phyloP scores from a whole-genome alignment of 805 yeast genomes.

The Lachancea lanzarotensis region DNA sequence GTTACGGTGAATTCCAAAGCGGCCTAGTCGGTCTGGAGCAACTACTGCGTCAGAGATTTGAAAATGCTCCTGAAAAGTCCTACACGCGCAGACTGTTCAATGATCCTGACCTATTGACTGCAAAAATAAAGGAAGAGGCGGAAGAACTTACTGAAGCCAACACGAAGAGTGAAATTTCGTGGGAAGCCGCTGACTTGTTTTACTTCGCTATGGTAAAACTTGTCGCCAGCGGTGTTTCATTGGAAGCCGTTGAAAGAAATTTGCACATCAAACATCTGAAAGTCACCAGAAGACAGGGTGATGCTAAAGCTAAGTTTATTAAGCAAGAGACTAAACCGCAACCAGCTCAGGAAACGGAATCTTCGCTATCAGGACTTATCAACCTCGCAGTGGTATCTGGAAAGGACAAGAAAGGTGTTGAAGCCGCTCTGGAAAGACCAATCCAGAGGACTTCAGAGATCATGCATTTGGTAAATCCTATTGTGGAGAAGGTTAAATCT shows the following conservation, averaged over 20 bases:
- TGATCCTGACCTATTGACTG: slow-evolving; percentile 67
- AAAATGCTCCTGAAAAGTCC: slow-evolving; percentile 80
- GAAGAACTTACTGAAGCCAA: slow-evolving; percentile 90
- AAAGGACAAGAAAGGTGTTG: slow-evolving; percentile 37
- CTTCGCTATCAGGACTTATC: slow-evolving; percentile 18
- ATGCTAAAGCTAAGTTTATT: slow-evolving; percentile 80
- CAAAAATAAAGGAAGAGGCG: slow-evolving; percentile 92
- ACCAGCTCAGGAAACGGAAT: slow-evolving; percentile 12
- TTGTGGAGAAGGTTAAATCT: slow-evolving; percentile 65
- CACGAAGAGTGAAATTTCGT: slow-evolving; percentile 62
- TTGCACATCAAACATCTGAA: slow-evolving; percentile 77
- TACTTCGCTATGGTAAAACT: slow-evolving; percentile 71
- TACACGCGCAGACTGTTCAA: slow-evolving; percentile 83
- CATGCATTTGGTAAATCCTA: slow-evolving; percentile 88
- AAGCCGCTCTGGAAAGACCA: slow-evolving; percentile 77
- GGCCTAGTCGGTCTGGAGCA: slow-evolving; percentile 64
- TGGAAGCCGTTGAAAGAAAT: slow-evolving; percentile 77
- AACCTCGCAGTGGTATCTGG: slow-evolving; percentile 23
- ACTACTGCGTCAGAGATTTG: slow-evolving; percentile 54
- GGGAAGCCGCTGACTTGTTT: slow-evolving; percentile 96
- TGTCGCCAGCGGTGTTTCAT: slow-evolving; percentile 67
- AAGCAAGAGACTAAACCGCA: slow-evolving; percentile 25
- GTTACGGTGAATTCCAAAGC: slow-evolving; percentile 59
- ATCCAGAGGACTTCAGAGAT: slow-evolving; percentile 89
- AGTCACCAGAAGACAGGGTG: slow-evolving; percentile 90